phyloP scores from a whole-genome alignment of 2,329 filamentous ascomycete genomes.

The Fusarium kyushuense region DNA sequence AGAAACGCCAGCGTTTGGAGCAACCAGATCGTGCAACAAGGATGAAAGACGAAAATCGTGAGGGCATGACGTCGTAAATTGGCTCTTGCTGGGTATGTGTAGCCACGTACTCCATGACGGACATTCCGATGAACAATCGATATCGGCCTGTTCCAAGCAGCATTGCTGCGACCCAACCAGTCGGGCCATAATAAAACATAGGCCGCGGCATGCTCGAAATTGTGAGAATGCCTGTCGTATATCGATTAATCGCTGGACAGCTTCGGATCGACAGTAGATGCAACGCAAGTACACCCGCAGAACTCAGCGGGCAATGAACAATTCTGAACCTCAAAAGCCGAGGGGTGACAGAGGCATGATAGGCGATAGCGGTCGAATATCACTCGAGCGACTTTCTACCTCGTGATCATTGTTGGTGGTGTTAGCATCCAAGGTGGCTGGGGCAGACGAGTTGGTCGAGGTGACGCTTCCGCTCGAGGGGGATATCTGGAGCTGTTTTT shows the following conservation, averaged over 20 bases:
- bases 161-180: background rate
- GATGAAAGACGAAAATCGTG: slow-evolving; percentile 47
- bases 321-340: slow-evolving; percentile 59
- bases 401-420: slow-evolving; percentile 57
- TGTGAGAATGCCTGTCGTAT: background rate
- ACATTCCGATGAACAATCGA: background rate
- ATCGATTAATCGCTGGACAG: background rate
- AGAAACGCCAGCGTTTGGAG: slow-evolving; percentile 34
- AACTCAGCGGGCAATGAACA: slow-evolving; percentile 18
- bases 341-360: slow-evolving; percentile 75
- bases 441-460: slow-evolving; percentile 58
- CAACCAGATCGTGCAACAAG: slow-evolving; percentile 27
- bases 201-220: background rate
- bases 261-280: slow-evolving; percentile 9
- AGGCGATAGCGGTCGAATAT: slow-evolving; percentile 70
- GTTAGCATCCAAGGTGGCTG: slow-evolving; percentile 62
- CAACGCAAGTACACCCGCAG: slow-evolving; percentile 8
- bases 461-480: slow-evolving; percentile 59
- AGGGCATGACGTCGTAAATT: slow-evolving; percentile 53
- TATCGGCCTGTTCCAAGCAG: background rate
- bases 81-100: slow-evolving; percentile 36
- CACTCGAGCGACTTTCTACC: slow-evolving; percentile 49
- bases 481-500: slow-evolving; percentile 58
- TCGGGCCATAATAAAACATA: too few relatives aligned
- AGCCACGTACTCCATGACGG: slow-evolving; percentile 23